phyloP scores from a whole-genome alignment of 768 basidiomycete genomes.

The Paxillus involutus region DNA sequence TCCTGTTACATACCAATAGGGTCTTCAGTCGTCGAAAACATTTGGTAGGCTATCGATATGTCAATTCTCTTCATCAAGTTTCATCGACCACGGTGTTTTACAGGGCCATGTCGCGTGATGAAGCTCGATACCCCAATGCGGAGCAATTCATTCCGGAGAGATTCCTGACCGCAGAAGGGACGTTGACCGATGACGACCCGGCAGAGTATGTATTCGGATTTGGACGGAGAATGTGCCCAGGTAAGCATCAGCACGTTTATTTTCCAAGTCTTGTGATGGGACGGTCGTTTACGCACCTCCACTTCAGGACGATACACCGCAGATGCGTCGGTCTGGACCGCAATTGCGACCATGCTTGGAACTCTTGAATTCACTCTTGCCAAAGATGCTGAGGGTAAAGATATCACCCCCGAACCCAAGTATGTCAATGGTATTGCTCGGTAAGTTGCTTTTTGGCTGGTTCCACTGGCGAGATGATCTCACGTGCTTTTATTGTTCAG shows the following conservation, averaged over 20 bases:
- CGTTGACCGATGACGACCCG: too few species aligned
- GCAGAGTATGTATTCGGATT: conserved; percentile 8
- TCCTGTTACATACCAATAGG: conserved; percentile 1
- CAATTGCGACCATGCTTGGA: conserved; percentile 1
- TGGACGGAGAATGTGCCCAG: too few species aligned
- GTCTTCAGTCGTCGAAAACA: conserved; percentile 10
- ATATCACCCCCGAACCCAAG: conserved; percentile 3
- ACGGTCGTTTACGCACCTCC: too few species aligned
- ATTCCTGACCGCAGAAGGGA: too few species aligned
- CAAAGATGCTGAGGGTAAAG: too few species aligned
- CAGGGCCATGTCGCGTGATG: conserved; percentile 21
- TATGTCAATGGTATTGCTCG: not conserved
- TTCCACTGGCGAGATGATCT: too few species aligned
- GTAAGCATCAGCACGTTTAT: not conserved
- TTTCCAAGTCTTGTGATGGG: too few species aligned
- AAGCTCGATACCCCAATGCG: conserved; percentile 16
- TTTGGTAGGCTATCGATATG: conserved; percentile 6
- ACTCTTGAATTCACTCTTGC: not conserved
- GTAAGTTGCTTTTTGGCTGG: too few species aligned
- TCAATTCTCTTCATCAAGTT: not conserved
- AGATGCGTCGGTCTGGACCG: not conserved
- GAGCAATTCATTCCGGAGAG: too few species aligned
- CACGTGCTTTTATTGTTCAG: too few species aligned
- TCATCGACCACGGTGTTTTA: not conserved
- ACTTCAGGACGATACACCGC: too few species aligned